Conservation (phyloP, 2,329 filamentous ascomycete genomes). For the Mollisia scopiformis region DNA sequence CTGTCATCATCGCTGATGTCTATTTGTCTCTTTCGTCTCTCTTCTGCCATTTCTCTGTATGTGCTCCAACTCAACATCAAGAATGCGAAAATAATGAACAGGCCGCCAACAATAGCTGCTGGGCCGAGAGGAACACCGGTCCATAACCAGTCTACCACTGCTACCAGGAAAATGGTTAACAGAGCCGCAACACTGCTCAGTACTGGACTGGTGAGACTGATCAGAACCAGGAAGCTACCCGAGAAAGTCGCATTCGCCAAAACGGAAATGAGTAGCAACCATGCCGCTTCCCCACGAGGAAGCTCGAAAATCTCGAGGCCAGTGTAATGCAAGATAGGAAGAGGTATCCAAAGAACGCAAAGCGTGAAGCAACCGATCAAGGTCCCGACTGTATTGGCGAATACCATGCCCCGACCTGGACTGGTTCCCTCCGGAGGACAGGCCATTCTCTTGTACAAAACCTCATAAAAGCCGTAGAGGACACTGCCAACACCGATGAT, state of each 20-base stretch:
- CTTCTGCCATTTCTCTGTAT: constrained; percentile 89
- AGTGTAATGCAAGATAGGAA: constrained; percentile 42
- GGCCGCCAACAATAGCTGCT: constrained; percentile 79
- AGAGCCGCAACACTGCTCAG: constrained; percentile 90
- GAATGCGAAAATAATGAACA: constrained; percentile 88
- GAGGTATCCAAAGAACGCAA: background rate
- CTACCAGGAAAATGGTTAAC: constrained; percentile 95
- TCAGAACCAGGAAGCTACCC: constrained; percentile 89
- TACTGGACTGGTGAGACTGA: constrained; percentile 90
- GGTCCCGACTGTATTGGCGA: background rate
- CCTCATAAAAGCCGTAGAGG: constrained; percentile 95
- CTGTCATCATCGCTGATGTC: constrained; percentile 47
- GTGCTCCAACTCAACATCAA: constrained; percentile 87
- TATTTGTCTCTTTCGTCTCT: constrained; percentile 63
- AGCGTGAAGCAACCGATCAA: background rate
- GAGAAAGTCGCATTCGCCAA: constrained; percentile 90
- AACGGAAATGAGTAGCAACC: constrained; percentile 79
- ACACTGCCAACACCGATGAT: constrained; percentile 91
- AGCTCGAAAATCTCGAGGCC: constrained; percentile 84
- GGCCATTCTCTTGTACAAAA: constrained; percentile 90
- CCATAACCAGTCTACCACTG: constrained; percentile 84
- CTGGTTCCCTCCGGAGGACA: constrained; percentile 90
- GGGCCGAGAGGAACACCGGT: constrained; percentile 76
- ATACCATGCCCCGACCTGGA: constrained; percentile 48
- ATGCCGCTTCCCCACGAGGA: constrained; percentile 76